These are phyloP conservation scores for Phylloporus scabripes DNA, from an alignment of 768 basidiomycete genomes.

Conservation along the genomic window DNA sequence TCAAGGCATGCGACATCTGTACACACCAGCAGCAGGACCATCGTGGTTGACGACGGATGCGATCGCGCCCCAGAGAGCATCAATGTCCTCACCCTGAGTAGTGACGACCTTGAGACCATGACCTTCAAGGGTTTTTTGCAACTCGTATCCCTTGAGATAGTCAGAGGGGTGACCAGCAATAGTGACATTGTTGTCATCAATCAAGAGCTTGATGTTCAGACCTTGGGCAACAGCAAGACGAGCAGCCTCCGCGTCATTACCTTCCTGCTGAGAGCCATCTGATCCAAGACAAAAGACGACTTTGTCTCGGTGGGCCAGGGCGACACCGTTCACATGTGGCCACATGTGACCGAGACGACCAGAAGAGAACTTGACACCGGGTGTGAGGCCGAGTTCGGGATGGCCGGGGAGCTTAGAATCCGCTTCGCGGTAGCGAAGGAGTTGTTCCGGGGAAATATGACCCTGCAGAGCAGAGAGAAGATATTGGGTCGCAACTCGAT, in stretches of 20 bases:
- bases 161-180: slow-evolving; percentile 89
- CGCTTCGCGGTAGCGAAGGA: slow-evolving; percentile 81
- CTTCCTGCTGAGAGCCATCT: slow-evolving; percentile 89
- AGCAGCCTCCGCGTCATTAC: slow-evolving; percentile 87
- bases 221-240: slow-evolving; percentile 78
- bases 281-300: slow-evolving; percentile 80
- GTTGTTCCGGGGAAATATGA: slow-evolving; percentile 62
- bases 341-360: slow-evolving; percentile 92
- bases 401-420: slow-evolving; percentile 85
- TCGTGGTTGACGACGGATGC: slow-evolving; percentile 47
- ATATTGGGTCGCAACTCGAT: slow-evolving; percentile 89
- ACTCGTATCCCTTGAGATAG: slow-evolving; percentile 74
- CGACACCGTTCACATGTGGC: slow-evolving; percentile 82
- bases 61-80: slow-evolving; percentile 68
- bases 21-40: slow-evolving; percentile 75
- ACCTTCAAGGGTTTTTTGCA: slow-evolving; percentile 67
- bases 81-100: slow-evolving; percentile 75
- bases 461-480: slow-evolving; percentile 76
- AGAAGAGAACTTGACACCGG: slow-evolving; percentile 91
- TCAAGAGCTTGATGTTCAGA: slow-evolving; percentile 79
- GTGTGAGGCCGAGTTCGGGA: slow-evolving; percentile 83
- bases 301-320: slow-evolving; percentile 73
- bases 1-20: background rate
- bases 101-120: slow-evolving; percentile 76
- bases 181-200: slow-evolving; percentile 90